Conservation (phyloP, 371 early-diverging fungal genomes). For the Mucor indicus region DNA sequence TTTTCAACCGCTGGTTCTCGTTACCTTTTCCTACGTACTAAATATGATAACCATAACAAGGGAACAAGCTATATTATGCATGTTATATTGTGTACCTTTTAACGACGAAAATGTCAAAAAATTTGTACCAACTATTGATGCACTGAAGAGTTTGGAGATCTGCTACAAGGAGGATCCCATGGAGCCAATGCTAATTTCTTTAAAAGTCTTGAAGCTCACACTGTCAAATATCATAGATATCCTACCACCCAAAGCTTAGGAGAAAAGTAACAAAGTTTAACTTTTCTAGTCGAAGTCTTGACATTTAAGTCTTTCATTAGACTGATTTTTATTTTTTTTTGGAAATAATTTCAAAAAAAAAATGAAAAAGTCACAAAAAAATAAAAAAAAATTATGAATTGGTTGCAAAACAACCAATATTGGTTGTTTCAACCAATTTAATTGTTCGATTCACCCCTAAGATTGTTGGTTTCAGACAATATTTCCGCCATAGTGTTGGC, state of each 20-base stretch:
- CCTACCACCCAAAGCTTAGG: slow-evolving; percentile 15
- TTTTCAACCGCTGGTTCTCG: slow-evolving; percentile 9
- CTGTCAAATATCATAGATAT: slow-evolving; percentile 18
- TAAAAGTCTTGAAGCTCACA: slow-evolving; percentile 16
- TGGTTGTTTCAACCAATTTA: too few relatives aligned
- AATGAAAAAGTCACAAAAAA: too few relatives aligned
- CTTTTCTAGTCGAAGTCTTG: slow-evolving; percentile 14
- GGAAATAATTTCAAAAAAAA: too few relatives aligned
- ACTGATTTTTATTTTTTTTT: too few relatives aligned
- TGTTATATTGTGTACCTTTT: not conserved
- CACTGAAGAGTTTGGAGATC: slow-evolving; percentile 7
- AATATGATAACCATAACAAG: slow-evolving; percentile 11
- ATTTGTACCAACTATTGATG: slow-evolving; percentile 1
- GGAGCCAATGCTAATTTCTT: slow-evolving; percentile 10
- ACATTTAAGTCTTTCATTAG: too few relatives aligned
- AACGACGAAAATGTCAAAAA: slow-evolving; percentile 11
- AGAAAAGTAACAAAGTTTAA: slow-evolving; percentile 18
- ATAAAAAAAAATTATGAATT: too few relatives aligned
- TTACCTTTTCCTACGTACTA: slow-evolving; percentile 11
- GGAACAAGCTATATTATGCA: slow-evolving; percentile 5
- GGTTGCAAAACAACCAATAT: too few relatives aligned
- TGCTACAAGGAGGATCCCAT: slow-evolving; percentile 16
- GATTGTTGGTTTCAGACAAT: too few relatives aligned
- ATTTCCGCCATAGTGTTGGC: slow-evolving; percentile 2
- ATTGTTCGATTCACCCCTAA: too few relatives aligned